Evolutionary conservation across 2,329 filamentous ascomycete species (phyloP), one percentile per base, ranked within the genome.

Genomic region (Paecilomyces fulvus): DNA sequence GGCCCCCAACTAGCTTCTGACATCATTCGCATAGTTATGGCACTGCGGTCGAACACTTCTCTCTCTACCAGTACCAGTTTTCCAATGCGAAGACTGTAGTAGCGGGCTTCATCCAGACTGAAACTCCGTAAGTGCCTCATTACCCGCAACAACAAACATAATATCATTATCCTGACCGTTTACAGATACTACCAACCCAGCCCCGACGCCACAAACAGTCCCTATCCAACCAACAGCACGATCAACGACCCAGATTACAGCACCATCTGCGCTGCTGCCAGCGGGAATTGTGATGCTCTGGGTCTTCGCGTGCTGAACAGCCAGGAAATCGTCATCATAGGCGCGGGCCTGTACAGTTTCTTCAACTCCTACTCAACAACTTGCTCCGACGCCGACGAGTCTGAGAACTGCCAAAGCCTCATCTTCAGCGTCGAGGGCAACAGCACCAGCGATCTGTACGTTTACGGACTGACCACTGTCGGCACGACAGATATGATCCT

Each of bases 291-390:
- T 31, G 64, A 76, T 46, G 75, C 76, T 21, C 79, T 78, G 65
- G 80, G 77, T 20, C 67, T 83, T 4, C 74, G 79, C 17, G 74
- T 82, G 49, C 59, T 77, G 12, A 69, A 76, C 60, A 75, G 70
- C 33, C 66, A 68, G 11, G 68, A 75, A 53, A 71, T 81, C 14
- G 60, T 72, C 49, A 68, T 78, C 17, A 82, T 81, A 59, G 80
- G 80, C 14, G 79, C 76, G 0, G 80, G 80, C 1, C 62, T 80
- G 4, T 82, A 83, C 69, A 76, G 72, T 17, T 82, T 83, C 70
- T 83, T 82, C 66, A 73, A 79, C 61, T 73, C 80, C 61, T 81
- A 82, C 67, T 76, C 66, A 58, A 77, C 74, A 0, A 61, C 63
- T 1, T 79, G 76, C 63, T 73, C 73, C 3, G 64, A 71, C 31